Percentiles rank a stretch among this genome's conserved stretches.
These are phyloP conservation scores for Diacronema lutheri DNA, from an alignment of 78 protist genomes.

Conservation along the genomic window DNA sequence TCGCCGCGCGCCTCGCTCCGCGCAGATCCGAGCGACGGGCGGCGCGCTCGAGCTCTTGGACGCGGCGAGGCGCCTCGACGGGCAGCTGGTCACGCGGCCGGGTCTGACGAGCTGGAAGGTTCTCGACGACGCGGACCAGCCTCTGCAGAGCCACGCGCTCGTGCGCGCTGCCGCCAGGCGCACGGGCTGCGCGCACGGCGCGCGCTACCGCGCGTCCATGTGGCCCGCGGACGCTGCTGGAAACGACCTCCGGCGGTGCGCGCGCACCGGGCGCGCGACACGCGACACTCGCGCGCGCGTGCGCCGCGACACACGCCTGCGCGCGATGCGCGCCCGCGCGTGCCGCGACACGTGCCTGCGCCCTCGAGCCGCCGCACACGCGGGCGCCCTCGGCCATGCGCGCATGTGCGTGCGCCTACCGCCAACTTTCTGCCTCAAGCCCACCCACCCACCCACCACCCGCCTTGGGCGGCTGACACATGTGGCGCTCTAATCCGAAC, in stretches of 20 bases:
- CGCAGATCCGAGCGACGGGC: not conserved
- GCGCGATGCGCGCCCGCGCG: no score
- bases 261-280: no score
- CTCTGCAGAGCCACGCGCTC: not conserved
- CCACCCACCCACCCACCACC: no score
- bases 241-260: slow-evolving; percentile 63
- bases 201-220: not conserved
- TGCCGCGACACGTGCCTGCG: no score
- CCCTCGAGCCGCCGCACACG: no score
- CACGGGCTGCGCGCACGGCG: not conserved
- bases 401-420: no score
- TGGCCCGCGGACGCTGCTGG: not conserved
- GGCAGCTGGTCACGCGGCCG: not conserved
- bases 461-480: no score
- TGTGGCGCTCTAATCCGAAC: no score
- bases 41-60: not conserved
- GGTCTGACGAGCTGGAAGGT: not conserved
- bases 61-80: not conserved
- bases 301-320: no score
- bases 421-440: no score
- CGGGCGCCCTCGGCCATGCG: no score
- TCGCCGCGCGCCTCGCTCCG: not conserved
- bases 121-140: not conserved
- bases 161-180: not conserved
- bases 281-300: no score